Conservation (phyloP, 371 early-diverging fungal species). For the Rhizopus delemar region DNA sequence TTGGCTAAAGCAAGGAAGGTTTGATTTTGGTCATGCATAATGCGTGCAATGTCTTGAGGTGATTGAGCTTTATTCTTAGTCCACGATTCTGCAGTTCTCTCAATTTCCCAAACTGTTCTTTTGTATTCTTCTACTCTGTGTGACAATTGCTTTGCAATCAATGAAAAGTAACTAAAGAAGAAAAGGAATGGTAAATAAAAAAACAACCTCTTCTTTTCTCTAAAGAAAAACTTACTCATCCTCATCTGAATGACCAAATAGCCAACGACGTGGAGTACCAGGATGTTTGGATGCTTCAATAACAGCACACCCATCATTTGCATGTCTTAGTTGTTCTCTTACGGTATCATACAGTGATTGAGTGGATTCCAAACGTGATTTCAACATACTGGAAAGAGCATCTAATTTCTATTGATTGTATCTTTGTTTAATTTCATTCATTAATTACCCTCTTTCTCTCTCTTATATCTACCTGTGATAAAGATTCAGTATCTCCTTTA, state of each 20-base stretch:
- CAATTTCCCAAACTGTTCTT: conserved; percentile 47
- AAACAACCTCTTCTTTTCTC: background rate
- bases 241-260: conserved; percentile 43
- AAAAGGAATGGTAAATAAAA: background rate
- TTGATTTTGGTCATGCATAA: conserved; percentile 64
- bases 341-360: conserved; percentile 35
- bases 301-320: conserved; percentile 38
- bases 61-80: conserved; percentile 34
- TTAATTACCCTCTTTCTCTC: background rate
- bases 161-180: conserved; percentile 35
- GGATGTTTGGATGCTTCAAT: conserved; percentile 45
- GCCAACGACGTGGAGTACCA: conserved; percentile 36
- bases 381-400: conserved; percentile 34
- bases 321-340: conserved; percentile 39
- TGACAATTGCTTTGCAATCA: conserved; percentile 27
- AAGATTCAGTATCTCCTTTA: conserved; percentile 26
- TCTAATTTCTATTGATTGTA: conserved; percentile 38
- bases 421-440: background rate
- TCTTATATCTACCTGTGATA: conserved; percentile 32
- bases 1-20: conserved; percentile 64
- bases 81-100: conserved; percentile 43
- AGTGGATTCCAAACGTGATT: conserved; percentile 27
- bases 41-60: conserved; percentile 58
- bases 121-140: conserved; percentile 41
- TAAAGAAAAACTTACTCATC: conserved; percentile 36